Evolutionary conservation across 306 rosid species (phyloP), one percentile per base, ranked within the genome.

Genomic region (Cucumis cinereus): DNA sequence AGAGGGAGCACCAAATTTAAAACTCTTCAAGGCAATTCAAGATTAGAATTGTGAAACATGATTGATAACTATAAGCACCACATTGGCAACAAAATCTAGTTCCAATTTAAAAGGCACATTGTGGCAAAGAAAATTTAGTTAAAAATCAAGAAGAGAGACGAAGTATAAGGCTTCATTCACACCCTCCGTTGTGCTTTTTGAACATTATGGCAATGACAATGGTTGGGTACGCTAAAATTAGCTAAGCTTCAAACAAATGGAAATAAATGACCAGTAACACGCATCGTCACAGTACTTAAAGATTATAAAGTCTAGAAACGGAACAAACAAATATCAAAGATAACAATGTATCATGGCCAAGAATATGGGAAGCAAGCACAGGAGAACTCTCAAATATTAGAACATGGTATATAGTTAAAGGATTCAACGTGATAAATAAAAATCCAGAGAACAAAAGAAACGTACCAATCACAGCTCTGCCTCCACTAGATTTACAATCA

Each of bases 391-490:
- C 28, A 67, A 22, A 67, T 67, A 67, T 20, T 14, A 67, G 74
- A 67, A 20, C 26, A 45, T 22, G 55, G 20, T 50, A 8, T 57
- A 43, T 43, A n/a, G 6, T 7, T 41, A 36, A 10, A 67, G 35
- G 30, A 50, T 11, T 28, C 53, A 38, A 40, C 52, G 23, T n/a
- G 73, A 66, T 38, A 50, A 35, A 38, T 0, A 56, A 12, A 35
- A 49, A 73, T n/a, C 55, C 68, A 49, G 71, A 61, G 57, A 24
- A 22, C 69, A 75, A 26, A 55, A 45, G 63, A 71, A 66, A 84
- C 92, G 79, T 86, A 45, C 98, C 98, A 74, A 91, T 77, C 75
- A 87, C 87, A 58, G 92, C 97, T 75, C 79, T 85, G 40, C 81
- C 83, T 80, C 87, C 82, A 62, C 73, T 86, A 78, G 82, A 64